Base-by-base conservation (phyloP, 2,329 filamentous ascomycete species). In the Colletotrichum godetiae region DNA sequence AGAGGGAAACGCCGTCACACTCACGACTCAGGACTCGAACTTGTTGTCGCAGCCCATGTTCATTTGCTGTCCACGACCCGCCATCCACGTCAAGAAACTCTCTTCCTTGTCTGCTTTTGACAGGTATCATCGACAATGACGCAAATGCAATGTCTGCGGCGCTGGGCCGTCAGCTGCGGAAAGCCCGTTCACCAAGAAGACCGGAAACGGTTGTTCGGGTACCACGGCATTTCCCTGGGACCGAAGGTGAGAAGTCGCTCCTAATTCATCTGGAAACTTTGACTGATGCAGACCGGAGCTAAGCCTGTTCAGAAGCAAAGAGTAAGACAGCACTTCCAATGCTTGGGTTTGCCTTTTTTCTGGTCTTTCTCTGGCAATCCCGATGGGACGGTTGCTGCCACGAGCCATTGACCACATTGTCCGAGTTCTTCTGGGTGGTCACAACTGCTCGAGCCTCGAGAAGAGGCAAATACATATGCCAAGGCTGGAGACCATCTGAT, bases 181-280 rank as follows among this genome's bases (percentile, higher is more conserved):
- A 55, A 61, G 15, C 24, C 15, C 12, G 53, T 58, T 56, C 37
- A 19, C 33, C 55, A 15, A 49, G 37, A 60, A 33, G 46, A 55
- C 70, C 33, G 67, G 56, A 67, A 66, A 66, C 33, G 56, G 67
- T 12, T 55, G 27, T 31, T 70, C 71, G 71, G 71, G 67, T 73
- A 49, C 60, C 61, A 70, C 67, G 60, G 67, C 56, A 49, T 31
- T n/a, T 52, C 11, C 33, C 13, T 70, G 67, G 49, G 67, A 3
- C 71, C 71, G 71, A 49, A 49, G 7, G 57, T 11, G 61, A 13
- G 61, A 66, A 53, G 42, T 49, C 31, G 71, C 70, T 70, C 60
- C 49, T 57, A 66, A 66, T 5, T 57, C 61, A 66, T 5, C 12
- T 24, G 22, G 4, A 29, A 31, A 71, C 56, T 61, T 65, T 49